Conservation (phyloP, 768 basidiomycete genomes). For the Trametopsis cervina region DNA sequence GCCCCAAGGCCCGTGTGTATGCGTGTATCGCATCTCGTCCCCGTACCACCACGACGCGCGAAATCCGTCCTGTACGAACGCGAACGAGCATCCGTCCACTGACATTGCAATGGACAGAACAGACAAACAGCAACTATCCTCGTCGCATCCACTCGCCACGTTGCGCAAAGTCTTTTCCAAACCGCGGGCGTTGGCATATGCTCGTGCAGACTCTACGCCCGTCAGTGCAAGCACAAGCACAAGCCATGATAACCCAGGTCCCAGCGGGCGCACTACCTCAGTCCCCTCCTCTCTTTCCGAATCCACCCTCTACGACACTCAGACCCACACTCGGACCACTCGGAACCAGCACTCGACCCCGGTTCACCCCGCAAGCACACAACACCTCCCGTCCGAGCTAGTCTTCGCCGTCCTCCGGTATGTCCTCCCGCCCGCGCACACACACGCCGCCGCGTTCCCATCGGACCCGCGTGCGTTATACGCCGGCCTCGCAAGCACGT, state of each 20-base stretch:
- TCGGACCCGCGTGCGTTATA: slow-evolving; percentile 4
- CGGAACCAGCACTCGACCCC: too few relatives aligned
- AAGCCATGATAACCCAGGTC: too few relatives aligned
- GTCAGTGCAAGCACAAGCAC: too few relatives aligned
- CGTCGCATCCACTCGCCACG: background rate
- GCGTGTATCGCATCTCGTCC: background rate
- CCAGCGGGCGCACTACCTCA: slow-evolving; percentile 8
- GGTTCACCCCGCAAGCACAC: slow-evolving; percentile 10
- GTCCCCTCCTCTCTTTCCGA: slow-evolving; percentile 6
- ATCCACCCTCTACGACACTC: background rate
- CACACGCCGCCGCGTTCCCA: slow-evolving; percentile 3
- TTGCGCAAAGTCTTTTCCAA: background rate
- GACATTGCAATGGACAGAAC: background rate
- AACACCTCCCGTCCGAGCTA: slow-evolving; percentile 10
- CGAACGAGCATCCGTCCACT: too few relatives aligned
- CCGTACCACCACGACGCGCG: background rate
- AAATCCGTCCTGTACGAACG: background rate
- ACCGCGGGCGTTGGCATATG: background rate
- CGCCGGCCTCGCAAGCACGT: background rate
- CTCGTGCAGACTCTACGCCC: background rate
- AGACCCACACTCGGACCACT: too few relatives aligned
- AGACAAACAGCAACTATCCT: background rate
- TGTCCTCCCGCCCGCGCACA: slow-evolving; percentile 9
- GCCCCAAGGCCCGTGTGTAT: background rate
- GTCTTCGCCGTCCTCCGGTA: slow-evolving; percentile 10